A percentile compares a stretch with the other conserved stretches of the same genome.
phyloP scores from a whole-genome alignment of 768 basidiomycete genomes.

The Russula sp. region DNA sequence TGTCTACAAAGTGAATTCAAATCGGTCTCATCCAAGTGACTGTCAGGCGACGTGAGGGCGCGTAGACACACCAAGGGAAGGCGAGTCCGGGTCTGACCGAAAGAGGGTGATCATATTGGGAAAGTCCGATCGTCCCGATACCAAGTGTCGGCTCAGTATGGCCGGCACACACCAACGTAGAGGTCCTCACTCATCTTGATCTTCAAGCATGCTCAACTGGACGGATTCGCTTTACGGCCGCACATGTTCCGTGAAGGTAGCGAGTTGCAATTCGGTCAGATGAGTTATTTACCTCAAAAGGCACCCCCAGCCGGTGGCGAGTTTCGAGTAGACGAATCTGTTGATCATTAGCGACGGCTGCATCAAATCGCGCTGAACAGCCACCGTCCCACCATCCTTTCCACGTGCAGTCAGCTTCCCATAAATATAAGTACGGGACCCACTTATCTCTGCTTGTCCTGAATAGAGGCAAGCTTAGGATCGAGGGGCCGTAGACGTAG shows the following conservation, averaged over 20 bases:
- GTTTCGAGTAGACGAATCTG: neutral
- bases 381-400: neutral
- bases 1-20: no score
- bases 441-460: neutral
- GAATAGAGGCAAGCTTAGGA: neutral
- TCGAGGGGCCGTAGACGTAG: neutral
- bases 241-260: constrained; percentile 17
- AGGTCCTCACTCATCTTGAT: no score
- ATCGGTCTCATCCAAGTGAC: no score
- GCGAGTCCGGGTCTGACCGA: no score
- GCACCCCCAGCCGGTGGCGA: neutral
- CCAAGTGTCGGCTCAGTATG: no score
- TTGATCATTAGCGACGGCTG: neutral
- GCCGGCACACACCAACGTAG: no score
- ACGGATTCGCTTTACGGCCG: constrained; percentile 5
- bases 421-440: neutral
- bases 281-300: neutral
- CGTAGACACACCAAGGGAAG: no score
- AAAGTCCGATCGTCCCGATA: no score
- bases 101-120: no score
- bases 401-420: constrained; percentile 1
- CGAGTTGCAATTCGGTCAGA: neutral
- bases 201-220: constrained; percentile 5
- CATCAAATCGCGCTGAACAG: neutral
- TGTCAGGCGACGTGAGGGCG: no score